These are phyloP conservation scores for Plasmodium inui DNA, from an alignment of 169 alveolate genomes.

Conservation along the genomic window DNA sequence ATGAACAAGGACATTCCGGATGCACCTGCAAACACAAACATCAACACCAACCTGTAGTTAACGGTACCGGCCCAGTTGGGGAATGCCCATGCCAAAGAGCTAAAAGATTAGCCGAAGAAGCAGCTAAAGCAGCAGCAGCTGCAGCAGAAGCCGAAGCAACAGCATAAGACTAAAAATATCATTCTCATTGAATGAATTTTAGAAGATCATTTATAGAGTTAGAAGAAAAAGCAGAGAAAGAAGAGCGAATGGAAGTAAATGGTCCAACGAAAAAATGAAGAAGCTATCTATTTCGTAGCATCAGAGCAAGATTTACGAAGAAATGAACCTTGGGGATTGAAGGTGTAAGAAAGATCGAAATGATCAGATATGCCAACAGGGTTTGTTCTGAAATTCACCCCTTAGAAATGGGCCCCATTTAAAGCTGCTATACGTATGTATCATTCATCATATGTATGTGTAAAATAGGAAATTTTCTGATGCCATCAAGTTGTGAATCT, in stretches of 20 bases:
- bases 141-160: not conserved
- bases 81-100: constrained; percentile 12
- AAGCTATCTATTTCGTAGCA: not conserved
- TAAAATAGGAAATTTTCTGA: not conserved
- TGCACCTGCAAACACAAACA: constrained; percentile 2
- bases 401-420: not conserved
- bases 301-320: not conserved
- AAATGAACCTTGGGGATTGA: not conserved
- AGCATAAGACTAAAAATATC: not conserved
- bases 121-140: not conserved
- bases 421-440: not conserved
- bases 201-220: not conserved
- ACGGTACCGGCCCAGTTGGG: not conserved
- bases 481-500: not conserved
- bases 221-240: not conserved
- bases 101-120: constrained; percentile 1
- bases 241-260: not conserved
- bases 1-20: not conserved
- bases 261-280: not conserved
- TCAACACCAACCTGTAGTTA: not conserved
- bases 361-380: not conserved
- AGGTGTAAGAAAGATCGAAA: not conserved
- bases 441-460: not conserved
- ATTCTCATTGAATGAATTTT: not conserved
- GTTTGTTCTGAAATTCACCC: not conserved